Base-by-base conservation (phyloP, 345 rosid genomes). In the Euphorbia peplus region DNA sequence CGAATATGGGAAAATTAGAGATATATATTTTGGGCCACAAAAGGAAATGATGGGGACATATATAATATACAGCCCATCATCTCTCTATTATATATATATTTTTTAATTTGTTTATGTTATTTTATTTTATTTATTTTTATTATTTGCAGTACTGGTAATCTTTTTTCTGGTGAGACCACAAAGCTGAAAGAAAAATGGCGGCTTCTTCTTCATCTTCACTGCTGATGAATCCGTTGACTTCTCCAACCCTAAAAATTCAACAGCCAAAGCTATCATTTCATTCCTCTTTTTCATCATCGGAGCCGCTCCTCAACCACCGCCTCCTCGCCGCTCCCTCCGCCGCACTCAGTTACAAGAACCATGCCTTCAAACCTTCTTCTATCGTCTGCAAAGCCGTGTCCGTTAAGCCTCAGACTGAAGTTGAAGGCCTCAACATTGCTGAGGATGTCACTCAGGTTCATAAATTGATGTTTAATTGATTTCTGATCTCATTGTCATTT, bases 341-440 rank as follows among this genome's bases (percentile, higher is more conserved):
- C 16, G 18, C 63, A 5, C 41, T 60, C 76, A 80, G 67, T 66
- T 64, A 8, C 19, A 57, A 67, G 59, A 82, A 73, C 70, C 54
- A 41, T 18, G 46, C 55, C 48, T 63, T 76, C 37, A 78, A 76
- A 24, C 62, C 69, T 41, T 24, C 21, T 28, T 78, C 90, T n/a
- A 71, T 90, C 71, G 87, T 78, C 16, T 90, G 88, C 80, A 85
- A 83, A 70, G 88, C 96, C 11, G 93, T 87, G 5, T 82, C 90
- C 51, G 78, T 78, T 21, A 79, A 81, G 84, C 87, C 88, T 5
- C 78, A 77, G 74, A 77, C 68, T 48, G 88, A 79, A 72, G 74
- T 79, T 55, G 90, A 85, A 62, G 88, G 89, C 16, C 96, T 90
- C 82, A 90, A 92, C 82, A 84, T 90, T 78, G 96, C 98, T 24